Conservation (phyloP, 2,329 filamentous ascomycete genomes). For the Dryadomyces quercivorus region DNA sequence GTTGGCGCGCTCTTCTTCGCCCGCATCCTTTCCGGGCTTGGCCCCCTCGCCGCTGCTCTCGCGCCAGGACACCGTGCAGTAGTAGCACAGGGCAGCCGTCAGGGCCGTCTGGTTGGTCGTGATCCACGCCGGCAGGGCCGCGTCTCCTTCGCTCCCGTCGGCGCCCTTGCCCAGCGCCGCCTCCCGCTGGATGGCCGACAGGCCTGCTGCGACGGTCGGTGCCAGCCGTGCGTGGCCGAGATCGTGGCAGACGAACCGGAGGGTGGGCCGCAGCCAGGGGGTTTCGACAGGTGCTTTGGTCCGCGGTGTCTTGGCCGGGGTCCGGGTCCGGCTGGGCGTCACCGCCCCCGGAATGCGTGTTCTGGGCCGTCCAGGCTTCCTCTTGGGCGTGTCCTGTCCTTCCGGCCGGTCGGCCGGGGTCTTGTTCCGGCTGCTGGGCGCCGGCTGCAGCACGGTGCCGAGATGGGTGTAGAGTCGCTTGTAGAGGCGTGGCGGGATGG, state of each 20-base stretch:
- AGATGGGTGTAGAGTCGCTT: slow-evolving; percentile 74
- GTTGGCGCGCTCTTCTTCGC: slow-evolving; percentile 14
- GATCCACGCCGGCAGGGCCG: slow-evolving; percentile 29
- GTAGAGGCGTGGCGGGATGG: slow-evolving; percentile 70
- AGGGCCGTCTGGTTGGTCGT: slow-evolving; percentile 37
- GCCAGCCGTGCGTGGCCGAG: slow-evolving; percentile 49
- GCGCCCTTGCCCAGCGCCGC: neutral
- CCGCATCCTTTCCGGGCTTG: neutral
- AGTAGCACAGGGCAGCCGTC: slow-evolving; percentile 48
- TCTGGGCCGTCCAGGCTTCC: too few relatives aligned
- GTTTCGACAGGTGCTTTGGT: slow-evolving; percentile 15
- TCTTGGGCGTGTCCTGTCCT: too few relatives aligned
- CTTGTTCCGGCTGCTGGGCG: neutral
- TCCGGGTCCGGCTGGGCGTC: slow-evolving; percentile 4
- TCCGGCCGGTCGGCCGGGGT: neutral
- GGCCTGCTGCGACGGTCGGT: slow-evolving; percentile 63
- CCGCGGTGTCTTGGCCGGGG: slow-evolving; percentile 22
- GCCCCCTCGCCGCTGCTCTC: neutral
- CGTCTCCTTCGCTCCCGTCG: neutral
- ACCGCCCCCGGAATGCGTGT: neutral
- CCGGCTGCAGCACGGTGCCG: slow-evolving; percentile 49
- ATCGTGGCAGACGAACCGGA: slow-evolving; percentile 52
- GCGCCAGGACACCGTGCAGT: slow-evolving; percentile 33
- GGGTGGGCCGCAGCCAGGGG: slow-evolving; percentile 56
- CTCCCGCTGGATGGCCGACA: slow-evolving; percentile 40